A percentile compares a stretch with the other conserved stretches of the same genome.
phyloP scores from a whole-genome alignment of 2,329 filamentous ascomycete species.

The Exophiala phaeomuriformis region DNA sequence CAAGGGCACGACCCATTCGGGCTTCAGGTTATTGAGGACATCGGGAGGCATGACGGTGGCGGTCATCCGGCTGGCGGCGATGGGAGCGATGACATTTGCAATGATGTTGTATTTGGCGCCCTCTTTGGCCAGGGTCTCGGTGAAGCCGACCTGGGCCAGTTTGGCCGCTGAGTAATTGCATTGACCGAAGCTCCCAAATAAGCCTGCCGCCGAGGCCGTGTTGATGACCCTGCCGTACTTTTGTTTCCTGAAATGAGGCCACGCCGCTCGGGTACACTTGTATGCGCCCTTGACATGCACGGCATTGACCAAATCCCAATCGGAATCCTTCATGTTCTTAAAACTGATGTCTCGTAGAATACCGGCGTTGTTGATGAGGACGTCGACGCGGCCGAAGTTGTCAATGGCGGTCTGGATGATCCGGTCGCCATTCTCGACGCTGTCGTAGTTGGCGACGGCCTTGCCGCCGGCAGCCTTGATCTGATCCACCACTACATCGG shows the following conservation, averaged over 20 bases:
- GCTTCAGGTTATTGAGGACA: conserved; percentile 73
- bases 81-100: conserved; percentile 88
- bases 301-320: conserved; percentile 92
- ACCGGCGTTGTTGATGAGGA: conserved; percentile 96
- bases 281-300: conserved; percentile 92
- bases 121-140: conserved; percentile 95
- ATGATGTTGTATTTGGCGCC: conserved; percentile 97
- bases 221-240: conserved; percentile 97
- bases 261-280: conserved; percentile 90
- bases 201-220: conserved; percentile 88
- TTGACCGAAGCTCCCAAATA: conserved; percentile 94
- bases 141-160: conserved; percentile 91
- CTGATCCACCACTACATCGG: conserved; percentile 44
- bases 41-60: conserved; percentile 94
- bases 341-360: conserved; percentile 93
- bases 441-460: conserved; percentile 94
- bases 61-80: conserved; percentile 92
- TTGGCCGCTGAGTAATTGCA: conserved; percentile 97
- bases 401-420: conserved; percentile 65
- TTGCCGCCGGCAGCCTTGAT: conserved; percentile 78
- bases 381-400: conserved; percentile 64
- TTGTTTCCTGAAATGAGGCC: conserved; percentile 97
- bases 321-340: conserved; percentile 95
- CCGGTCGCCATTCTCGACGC: conserved; percentile 72
- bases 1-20: conserved; percentile 90